Base-by-base conservation (phyloP, 192 early-diverging fungal species). In the Coemansia sp. region DNA sequence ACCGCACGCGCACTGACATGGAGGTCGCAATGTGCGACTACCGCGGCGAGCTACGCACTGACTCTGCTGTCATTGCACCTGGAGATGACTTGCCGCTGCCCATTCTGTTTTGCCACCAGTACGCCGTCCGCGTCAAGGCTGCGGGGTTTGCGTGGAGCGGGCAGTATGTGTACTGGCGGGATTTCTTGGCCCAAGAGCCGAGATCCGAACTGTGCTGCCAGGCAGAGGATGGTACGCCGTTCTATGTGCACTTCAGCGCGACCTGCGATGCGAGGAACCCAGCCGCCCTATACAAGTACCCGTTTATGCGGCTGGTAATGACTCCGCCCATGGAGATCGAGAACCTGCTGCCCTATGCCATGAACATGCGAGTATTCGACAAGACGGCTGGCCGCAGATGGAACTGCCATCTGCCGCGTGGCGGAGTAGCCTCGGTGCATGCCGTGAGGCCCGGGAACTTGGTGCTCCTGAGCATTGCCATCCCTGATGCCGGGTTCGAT, bases 321-420 rank as follows among this genome's bases (percentile, higher is more conserved):
- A 89, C 87, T 45, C 88, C 91, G 31, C 92, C 92, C 14, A 82
- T 94, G 12, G 91, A 94, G 80, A 85, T 99, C 31, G 98, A 99
- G 84, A 99, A 99, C 67, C 79, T 98, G 23, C 80, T 99, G 34
- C 98, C 98, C 0, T 98, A 92, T 73, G 87, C 94, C 62, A 83
- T 95, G 69, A 85, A 87, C 19, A 93, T 94, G 59, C 82, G 80
- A n/a, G 86, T 99, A 12, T 77, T 89, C 55, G 95, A 95, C 72
- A 89, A 90, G 64, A 86, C 86, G 12, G 85, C 86, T 2, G 72
- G 80, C 19, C 90, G 94, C 73, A 86, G 94, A 58, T 88, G 89
- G 74, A 76, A 82, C 5, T 88, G 88, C 4, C 70, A 77, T 32
- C 66, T 99, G 66, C 66, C 83, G 11, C 87, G 91, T 50, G 93